phyloP scores from a whole-genome alignment of 1,284 basidiomycete genomes.

The Ustilago lituana region DNA sequence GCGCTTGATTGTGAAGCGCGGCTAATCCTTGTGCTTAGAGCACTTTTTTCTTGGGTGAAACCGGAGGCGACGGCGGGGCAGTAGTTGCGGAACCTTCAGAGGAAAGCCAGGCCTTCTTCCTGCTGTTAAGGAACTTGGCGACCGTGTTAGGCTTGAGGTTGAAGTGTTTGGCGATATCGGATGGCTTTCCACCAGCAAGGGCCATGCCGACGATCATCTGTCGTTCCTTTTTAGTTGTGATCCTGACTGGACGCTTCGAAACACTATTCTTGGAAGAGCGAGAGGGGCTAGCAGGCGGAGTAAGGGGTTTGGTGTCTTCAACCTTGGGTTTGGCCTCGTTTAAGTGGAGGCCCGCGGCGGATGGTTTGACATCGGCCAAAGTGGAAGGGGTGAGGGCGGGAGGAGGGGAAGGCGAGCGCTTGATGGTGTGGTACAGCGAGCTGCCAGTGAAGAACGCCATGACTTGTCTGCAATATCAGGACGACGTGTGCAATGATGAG shows the following conservation, averaged over 20 bases:
- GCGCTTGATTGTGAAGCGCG: too few species aligned
- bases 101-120: not conserved
- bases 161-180: conserved; percentile 6
- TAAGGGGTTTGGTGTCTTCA: too few species aligned
- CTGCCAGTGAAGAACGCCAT: conserved; percentile 3
- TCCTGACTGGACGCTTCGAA: too few species aligned
- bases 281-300: too few species aligned
- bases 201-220: conserved; percentile 12
- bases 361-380: not conserved
- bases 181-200: not conserved
- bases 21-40: too few species aligned
- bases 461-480: too few species aligned
- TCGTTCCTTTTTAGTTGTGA: conserved; percentile 4
- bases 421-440: conserved; percentile 2
- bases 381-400: not conserved
- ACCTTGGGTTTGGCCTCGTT: too few species aligned
- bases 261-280: too few species aligned
- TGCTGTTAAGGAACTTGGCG: conserved; percentile 1
- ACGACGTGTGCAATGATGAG: too few species aligned
- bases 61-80: not conserved
- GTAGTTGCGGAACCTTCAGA: not conserved
- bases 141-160: conserved; percentile 12
- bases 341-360: too few species aligned
- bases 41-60: conserved; percentile 6
- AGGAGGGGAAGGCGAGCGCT: not conserved